Conservation (phyloP, 2,329 filamentous ascomycete genomes). For the Verruconis gallopava region DNA sequence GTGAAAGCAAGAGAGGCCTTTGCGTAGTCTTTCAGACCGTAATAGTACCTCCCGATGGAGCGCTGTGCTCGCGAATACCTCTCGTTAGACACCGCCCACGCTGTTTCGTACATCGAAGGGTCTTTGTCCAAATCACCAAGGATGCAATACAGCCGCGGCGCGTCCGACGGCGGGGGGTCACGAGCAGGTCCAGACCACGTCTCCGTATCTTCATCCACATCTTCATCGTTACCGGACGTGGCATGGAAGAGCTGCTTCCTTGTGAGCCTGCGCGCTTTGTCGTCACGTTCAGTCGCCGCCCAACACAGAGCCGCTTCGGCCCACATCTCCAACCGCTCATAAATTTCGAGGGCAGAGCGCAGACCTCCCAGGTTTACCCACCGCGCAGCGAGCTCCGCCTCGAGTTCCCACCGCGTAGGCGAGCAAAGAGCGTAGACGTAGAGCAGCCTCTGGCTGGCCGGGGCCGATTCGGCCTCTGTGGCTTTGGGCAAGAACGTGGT, state of each 20-base stretch:
- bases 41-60: conserved; percentile 68
- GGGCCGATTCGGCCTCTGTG: conserved; percentile 64
- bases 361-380: conserved; percentile 85
- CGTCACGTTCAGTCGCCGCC: conserved; percentile 65
- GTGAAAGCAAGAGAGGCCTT: conserved; percentile 67
- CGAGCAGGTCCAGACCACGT: conserved; percentile 54
- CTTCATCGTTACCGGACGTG: conserved; percentile 30
- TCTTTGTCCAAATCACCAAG: conserved; percentile 78
- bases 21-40: conserved; percentile 50
- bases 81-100: conserved; percentile 72
- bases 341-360: conserved; percentile 85
- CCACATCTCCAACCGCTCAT: conserved; percentile 86
- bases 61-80: conserved; percentile 80
- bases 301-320: conserved; percentile 87
- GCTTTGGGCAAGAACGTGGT: conserved; percentile 72
- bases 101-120: conserved; percentile 62
- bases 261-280: conserved; percentile 65
- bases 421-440: conserved; percentile 78
- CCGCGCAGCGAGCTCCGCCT: conserved; percentile 82
- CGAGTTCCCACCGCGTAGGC: conserved; percentile 83
- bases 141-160: conserved; percentile 82
- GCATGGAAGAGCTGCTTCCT: conserved; percentile 67
- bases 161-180: conserved; percentile 61
- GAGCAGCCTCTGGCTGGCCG: conserved; percentile 59
- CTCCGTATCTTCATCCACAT: conserved; percentile 19